Evolutionary conservation across 2,329 filamentous ascomycete species (phyloP).

Genomic region (Claviceps sp.): DNA sequence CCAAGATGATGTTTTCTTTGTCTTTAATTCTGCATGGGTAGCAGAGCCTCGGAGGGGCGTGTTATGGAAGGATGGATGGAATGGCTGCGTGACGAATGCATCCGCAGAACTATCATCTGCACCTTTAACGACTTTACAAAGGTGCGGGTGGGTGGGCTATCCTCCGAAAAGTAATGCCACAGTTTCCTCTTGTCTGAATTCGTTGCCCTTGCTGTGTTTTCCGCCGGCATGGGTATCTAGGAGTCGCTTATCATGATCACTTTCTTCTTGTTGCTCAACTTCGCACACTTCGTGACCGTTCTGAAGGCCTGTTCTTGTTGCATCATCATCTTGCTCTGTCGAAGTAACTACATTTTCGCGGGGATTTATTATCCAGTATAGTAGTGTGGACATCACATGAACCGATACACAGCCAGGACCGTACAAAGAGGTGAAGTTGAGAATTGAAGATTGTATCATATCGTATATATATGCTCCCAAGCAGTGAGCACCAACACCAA

Average conservation of each 20-base stretch:
- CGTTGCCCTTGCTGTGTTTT: slow-evolving; percentile 16
- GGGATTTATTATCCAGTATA: no score
- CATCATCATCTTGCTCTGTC: no score
- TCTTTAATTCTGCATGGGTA: slow-evolving; percentile 8
- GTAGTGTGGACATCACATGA: no score
- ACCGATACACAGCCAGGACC: no score
- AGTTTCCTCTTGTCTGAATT: slow-evolving; percentile 17
- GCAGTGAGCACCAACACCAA: no score
- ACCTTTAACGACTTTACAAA: slow-evolving; percentile 19
- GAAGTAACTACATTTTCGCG: no score
- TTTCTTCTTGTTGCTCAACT: not conserved
- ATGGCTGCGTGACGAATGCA: slow-evolving; percentile 23
- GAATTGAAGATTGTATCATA: no score
- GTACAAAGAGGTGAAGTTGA: no score
- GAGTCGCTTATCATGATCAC: slow-evolving; percentile 22
- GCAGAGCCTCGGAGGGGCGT: slow-evolving; percentile 15
- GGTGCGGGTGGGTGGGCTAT: slow-evolving; percentile 22
- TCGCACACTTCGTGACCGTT: no score
- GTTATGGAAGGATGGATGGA: slow-evolving; percentile 16
- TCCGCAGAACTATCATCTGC: slow-evolving; percentile 16
- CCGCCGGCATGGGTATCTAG: slow-evolving; percentile 21
- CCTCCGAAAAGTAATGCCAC: slow-evolving; percentile 30
- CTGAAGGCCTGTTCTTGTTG: no score
- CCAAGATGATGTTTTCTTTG: not conserved
- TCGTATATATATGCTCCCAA: no score